A percentile compares a stretch with the other conserved stretches of the same genome.
Evolutionary conservation across 2,329 filamentous ascomycete species (phyloP).

Genomic region (Cordyceps militaris): DNA sequence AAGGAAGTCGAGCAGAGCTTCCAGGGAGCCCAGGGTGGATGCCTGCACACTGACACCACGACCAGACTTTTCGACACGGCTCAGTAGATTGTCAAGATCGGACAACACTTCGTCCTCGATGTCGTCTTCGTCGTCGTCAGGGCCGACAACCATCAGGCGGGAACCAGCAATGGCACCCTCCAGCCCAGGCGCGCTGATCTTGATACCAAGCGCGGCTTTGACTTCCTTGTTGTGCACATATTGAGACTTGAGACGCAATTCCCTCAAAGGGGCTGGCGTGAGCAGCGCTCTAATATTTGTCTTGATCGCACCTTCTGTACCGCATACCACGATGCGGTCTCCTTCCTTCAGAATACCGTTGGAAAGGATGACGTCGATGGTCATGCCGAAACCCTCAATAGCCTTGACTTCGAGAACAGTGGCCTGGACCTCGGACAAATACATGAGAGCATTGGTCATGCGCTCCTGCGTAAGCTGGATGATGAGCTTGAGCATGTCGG

Average conservation of each 20-base stretch:
- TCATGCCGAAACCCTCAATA: constrained; percentile 97
- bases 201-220: constrained; percentile 96
- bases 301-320: constrained; percentile 90
- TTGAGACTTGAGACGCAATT: constrained; percentile 87
- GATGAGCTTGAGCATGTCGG: constrained; percentile 96
- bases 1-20: constrained; percentile 93
- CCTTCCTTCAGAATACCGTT: constrained; percentile 94
- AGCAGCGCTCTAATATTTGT: constrained; percentile 93
- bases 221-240: constrained; percentile 99
- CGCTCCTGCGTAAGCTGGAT: constrained; percentile 89
- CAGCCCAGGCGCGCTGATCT: constrained; percentile 93
- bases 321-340: constrained; percentile 89
- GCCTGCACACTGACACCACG: constrained; percentile 96
- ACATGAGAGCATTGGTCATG: constrained; percentile 97
- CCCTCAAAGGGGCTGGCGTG: constrained; percentile 86
- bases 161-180: constrained; percentile 96
- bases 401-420: constrained; percentile 98
- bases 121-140: constrained; percentile 94
- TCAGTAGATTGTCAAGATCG: constrained; percentile 85
- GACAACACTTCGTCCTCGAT: constrained; percentile 94
- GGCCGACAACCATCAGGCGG: constrained; percentile 84
- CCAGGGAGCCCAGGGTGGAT: constrained; percentile 92
- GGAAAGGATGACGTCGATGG: constrained; percentile 92
- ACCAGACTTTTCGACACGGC: constrained; percentile 83
- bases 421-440: constrained; percentile 93